These are phyloP conservation scores for Yamadazyma endophytica DNA, from an alignment of 805 yeast species.

Conservation along the genomic window DNA sequence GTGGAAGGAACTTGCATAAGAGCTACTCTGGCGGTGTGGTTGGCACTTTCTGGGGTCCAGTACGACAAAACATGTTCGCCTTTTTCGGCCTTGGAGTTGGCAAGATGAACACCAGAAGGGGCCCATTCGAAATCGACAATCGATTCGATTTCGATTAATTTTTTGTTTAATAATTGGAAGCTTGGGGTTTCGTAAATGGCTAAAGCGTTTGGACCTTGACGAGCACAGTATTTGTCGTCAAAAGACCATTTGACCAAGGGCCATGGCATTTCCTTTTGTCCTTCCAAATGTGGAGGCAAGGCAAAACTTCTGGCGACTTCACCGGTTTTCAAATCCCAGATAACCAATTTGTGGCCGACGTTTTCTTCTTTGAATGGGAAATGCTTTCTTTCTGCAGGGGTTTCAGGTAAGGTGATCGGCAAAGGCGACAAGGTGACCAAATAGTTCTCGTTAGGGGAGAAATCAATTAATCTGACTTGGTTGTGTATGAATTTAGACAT, in stretches of 20 bases:
- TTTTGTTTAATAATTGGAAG: constrained; percentile 82
- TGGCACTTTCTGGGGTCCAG: constrained; percentile 94
- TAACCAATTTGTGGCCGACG: constrained; percentile 88
- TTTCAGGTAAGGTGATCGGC: constrained; percentile 65
- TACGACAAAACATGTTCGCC: constrained; percentile 72
- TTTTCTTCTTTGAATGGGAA: constrained; percentile 85
- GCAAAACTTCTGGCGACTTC: constrained; percentile 88
- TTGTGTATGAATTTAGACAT: constrained; percentile 81
- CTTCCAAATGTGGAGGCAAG: constrained; percentile 67
- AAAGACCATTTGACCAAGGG: constrained; percentile 95
- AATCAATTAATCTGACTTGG: constrained; percentile 82
- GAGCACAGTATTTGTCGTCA: constrained; percentile 90
- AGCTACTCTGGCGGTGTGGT: constrained; percentile 93
- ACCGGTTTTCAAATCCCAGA: constrained; percentile 88
- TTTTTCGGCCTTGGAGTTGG: constrained; percentile 48
- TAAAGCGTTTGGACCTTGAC: constrained; percentile 89
- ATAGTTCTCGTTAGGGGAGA: constrained; percentile 88
- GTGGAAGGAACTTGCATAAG: constrained; percentile 84
- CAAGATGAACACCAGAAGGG: constrained; percentile 76
- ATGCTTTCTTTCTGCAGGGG: constrained; percentile 57
- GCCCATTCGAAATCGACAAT: constrained; percentile 92
- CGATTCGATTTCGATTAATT: constrained; percentile 77
- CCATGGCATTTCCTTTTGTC: constrained; percentile 78
- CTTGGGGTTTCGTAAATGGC: constrained; percentile 80
- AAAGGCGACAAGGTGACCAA: constrained; percentile 86